These are phyloP conservation scores for Geotrichum phurueaensis DNA, from an alignment of 1,139 yeast species.

Conservation along the genomic window DNA sequence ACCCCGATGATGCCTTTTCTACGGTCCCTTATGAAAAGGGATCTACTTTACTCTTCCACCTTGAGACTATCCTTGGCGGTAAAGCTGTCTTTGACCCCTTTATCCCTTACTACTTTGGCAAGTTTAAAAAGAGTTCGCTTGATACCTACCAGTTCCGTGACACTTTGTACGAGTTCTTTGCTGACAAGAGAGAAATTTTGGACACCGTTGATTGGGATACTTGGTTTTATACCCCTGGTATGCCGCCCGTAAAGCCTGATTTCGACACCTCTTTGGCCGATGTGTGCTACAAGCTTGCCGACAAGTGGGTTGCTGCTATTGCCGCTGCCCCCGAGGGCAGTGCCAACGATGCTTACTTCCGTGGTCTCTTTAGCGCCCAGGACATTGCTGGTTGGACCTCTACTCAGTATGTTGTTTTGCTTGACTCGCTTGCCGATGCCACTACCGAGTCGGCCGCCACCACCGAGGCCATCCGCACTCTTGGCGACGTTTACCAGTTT, in stretches of 20 bases:
- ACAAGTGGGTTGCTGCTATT: conserved; percentile 49
- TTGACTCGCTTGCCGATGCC: conserved; percentile 51
- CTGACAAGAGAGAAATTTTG: conserved; percentile 43
- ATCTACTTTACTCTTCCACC: conserved; percentile 64
- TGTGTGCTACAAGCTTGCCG: conserved; percentile 60
- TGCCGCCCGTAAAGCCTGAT: conserved; percentile 72
- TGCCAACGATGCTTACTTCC: conserved; percentile 24
- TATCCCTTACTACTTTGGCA: conserved; percentile 68
- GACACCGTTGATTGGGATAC: conserved; percentile 76
- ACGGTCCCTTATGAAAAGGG: conserved; percentile 92
- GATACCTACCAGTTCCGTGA: conserved; percentile 80
- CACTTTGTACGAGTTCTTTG: conserved; percentile 54
- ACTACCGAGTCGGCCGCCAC: conserved; percentile 13
- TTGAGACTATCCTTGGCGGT: conserved; percentile 66
- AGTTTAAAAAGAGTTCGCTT: conserved; percentile 62
- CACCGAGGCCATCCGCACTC: conserved; percentile 35
- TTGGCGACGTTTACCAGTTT: conserved; percentile 47
- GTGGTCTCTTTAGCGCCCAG: conserved; percentile 32
- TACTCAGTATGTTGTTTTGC: conserved; percentile 71
- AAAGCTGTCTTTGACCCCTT: conserved; percentile 63
- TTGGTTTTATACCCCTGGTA: conserved; percentile 77
- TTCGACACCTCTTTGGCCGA: conserved; percentile 77
- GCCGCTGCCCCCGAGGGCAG: conserved; percentile 22
- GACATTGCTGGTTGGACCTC: conserved; percentile 60
- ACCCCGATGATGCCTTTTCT: conserved; percentile 87